Percentiles rank a stretch among this genome's conserved stretches.
Evolutionary conservation across 108 stramenopile genomes (phyloP).

Genomic region (Cyclotella atomus): DNA sequence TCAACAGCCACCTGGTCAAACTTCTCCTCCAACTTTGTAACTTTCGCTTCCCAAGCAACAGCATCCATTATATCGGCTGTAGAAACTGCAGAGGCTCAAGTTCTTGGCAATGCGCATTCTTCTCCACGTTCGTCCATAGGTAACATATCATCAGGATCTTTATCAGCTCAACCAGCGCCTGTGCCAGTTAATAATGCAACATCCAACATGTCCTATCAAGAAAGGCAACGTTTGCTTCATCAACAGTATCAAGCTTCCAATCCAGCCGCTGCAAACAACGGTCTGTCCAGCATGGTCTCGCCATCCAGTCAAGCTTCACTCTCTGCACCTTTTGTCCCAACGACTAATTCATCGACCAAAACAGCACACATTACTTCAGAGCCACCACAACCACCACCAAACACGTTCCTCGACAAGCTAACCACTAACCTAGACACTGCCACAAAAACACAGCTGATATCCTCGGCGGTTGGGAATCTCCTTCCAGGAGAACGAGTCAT

Average conservation of each 20-base stretch:
- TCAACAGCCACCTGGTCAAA: slow-evolving; percentile 16
- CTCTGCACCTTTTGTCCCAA: not conserved
- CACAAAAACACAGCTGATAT: slow-evolving; percentile 33
- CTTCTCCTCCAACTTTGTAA: slow-evolving; percentile 53
- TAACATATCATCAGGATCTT: not conserved
- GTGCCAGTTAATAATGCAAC: not conserved
- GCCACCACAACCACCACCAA: not conserved
- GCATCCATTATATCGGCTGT: slow-evolving; percentile 48
- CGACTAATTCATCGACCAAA: not conserved
- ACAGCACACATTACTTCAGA: not conserved
- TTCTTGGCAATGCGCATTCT: slow-evolving; percentile 5
- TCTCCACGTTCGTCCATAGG: slow-evolving; percentile 1
- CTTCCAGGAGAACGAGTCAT: slow-evolving; percentile 80
- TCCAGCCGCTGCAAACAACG: slow-evolving; percentile 3
- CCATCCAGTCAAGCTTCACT: slow-evolving; percentile 4
- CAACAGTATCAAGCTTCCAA: slow-evolving; percentile 25
- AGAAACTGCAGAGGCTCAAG: slow-evolving; percentile 20
- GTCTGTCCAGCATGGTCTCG: slow-evolving; percentile 1
- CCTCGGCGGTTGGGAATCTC: slow-evolving; percentile 45
- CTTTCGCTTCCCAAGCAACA: slow-evolving; percentile 60
- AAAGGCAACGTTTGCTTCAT: slow-evolving; percentile 34
- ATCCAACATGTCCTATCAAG: slow-evolving; percentile 31
- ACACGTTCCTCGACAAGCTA: slow-evolving; percentile 38
- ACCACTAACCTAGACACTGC: slow-evolving; percentile 26
- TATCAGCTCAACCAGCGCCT: not conserved